Base-by-base conservation (phyloP, 75 land plant species). In the Larix kaempferi region DNA sequence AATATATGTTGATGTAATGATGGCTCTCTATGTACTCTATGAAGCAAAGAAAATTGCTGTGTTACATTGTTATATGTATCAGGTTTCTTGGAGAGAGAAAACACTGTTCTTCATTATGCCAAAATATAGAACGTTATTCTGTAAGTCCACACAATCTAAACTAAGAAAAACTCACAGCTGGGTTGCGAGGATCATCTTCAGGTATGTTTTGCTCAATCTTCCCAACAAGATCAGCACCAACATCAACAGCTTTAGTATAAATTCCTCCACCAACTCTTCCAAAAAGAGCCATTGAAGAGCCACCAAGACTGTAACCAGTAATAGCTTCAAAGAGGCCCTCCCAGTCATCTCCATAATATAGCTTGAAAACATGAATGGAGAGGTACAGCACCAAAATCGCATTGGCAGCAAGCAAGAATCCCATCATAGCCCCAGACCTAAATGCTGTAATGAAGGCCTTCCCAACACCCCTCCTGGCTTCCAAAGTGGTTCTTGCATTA, bases 181-280 rank as follows among this genome's bases (percentile, higher is more conserved):
- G 94, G 82, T 92, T 92, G 74, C 92, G 76, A 56, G 92, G 92
- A 65, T 90, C 92, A 79, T 91, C 92, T 81, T 89, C 93, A 56
- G 91, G 91, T 61, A 89, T 90, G 82, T 86, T 89, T 67, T 82
- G 84, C 71, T 91, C 93, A 64, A 91, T 80, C 76, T 92, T 92
- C 7, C 94, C 94, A 2, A 91, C 93, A 62, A 91, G 88, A 76
- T 91, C 93, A 64, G 93, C 93, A 80, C 93, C 93, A 82, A 89
- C 91, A 82, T 89, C 91, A 19, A 89, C 91, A 71, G 91, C 90
- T 61, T 82, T 82, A 35, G 80, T 90, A 65, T 91, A 91, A 33
- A 89, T 90, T 7, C 93, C 92, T 61, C 93, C 92, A 79, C 93
- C 92, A n/a, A 90, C 92, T 77, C 93, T 82, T 3, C 92, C 93